Base-by-base conservation (phyloP, 176 grass and related monocot species). In the Phragmites australis region DNA sequence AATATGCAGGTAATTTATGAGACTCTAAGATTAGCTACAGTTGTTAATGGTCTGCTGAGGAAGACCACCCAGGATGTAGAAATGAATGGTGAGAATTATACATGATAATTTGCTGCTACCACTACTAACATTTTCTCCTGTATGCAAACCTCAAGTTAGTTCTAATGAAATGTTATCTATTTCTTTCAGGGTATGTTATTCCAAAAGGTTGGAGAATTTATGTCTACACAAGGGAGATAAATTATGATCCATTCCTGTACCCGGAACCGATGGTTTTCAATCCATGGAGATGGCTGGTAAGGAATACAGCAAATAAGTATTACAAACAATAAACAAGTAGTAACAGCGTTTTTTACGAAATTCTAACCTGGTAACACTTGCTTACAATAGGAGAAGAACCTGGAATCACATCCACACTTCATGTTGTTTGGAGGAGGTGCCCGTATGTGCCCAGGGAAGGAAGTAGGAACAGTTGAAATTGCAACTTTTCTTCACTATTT, bases 261-360 rank as follows among this genome's bases (percentile, higher is more conserved):
- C 83, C 87, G 29, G 96, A 99, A 25, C 92, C 96, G 1, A 87
- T 84, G 62, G 73, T 81, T 22, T 99, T 99, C 88, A 91, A 99
- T 67, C 96, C 96, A 88, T 93, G 92, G 96, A 95, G 96, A 88
- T 99, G 96, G 96, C 82, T 93, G 90, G 96, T 99, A 90, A 83
- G 96, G 51, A 48, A 59, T n/a, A 26, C 23, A 61, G 10, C 73
- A 29, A 69, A 22, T n/a, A 49, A 51, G 21, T 48, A 45, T 50
- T 59, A 15, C 46, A 4, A 74, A 72, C 15, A 67, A 64, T 70
- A 48, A 51, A 80, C 25, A n/a, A 10, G 13, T n/a, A n/a, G n/a
- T 19, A 79, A 55, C 1, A 37, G 3, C 1, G 56, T 45, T 34
- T 5, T n/a, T 54, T 21, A 56, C 11, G 3, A 29, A 57, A 25